Base-by-base conservation (phyloP, 169 alveolate species). In the Plasmodium reichenowi region DNA sequence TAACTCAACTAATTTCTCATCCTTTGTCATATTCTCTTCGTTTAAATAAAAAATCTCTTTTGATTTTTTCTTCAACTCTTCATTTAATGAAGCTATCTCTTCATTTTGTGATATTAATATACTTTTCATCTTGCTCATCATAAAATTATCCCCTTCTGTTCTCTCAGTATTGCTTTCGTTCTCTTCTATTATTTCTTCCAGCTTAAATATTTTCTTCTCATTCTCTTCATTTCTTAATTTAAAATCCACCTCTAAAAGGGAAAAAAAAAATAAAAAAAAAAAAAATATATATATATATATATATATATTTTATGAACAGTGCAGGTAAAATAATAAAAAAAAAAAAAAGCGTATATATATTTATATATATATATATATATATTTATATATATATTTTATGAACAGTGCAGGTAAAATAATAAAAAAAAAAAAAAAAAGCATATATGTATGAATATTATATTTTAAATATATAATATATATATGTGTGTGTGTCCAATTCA, bases 1-100 rank as follows among this genome's bases (percentile, higher is more conserved):
- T 45, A 80, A 56, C 50, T 80, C 90, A 38, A 63, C 66, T 68
- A 80, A 63, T 48, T 80, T 80, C 22, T 80, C 90, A 80, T 80
- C 47, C 26, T 80, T 80, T 17, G 72, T 56, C 43, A 58, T 68
- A 50, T 80, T 80, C 45, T 66, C 90, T 24, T 80, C 83, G 56
- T 67, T 80, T n/a, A 80, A 29, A 5, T 68, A 80, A 68, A 67
- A 80, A 0, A 80, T 29, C 13, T 80, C 90, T 38, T 80, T 66
- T 3, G 62, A 24, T 38, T 80, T 80, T 70, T 80, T 68, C 13
- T 80, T 80, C 15, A 80, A 12, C 22, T 80, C 83, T 15, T 80
- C 90, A 52, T 80, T 80, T 9, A 80, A 72, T 13, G 56, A 54
- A 6, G 68, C 56, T 20, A 80, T 80, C 58, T 80, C 90, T 54